Conservation (phyloP, 2,329 filamentous ascomycete species). For the Amauroascus niger region DNA sequence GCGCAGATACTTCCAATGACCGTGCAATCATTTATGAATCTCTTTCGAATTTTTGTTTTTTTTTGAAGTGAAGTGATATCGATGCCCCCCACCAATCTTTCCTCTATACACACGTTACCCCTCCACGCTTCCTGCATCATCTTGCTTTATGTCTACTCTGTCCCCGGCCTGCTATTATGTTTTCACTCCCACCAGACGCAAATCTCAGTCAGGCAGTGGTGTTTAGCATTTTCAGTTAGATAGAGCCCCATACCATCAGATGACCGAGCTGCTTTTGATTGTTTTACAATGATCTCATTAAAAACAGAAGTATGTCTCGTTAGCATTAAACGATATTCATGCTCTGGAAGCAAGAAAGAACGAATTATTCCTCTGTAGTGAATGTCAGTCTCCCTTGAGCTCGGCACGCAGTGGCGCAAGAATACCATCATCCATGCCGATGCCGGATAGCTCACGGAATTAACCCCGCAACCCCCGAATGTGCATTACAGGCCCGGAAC, state of each 20-base stretch:
- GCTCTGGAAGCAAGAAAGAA: not conserved
- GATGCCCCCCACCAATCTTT: not conserved
- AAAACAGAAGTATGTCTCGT: not conserved
- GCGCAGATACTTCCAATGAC: slow-evolving; percentile 64
- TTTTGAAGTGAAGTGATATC: not conserved
- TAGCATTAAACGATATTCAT: not conserved
- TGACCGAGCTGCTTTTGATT: not conserved
- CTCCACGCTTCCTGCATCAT: not conserved
- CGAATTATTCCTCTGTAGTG: too few relatives aligned
- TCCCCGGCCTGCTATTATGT: not conserved
- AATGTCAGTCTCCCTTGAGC: too few relatives aligned
- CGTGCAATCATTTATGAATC: not conserved
- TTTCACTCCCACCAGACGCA: not conserved
- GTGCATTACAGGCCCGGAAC: too few relatives aligned
- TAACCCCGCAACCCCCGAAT: too few relatives aligned
- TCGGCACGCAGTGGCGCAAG: too few relatives aligned
- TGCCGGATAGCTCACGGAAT: too few relatives aligned
- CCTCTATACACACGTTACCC: not conserved
- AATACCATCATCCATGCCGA: too few relatives aligned
- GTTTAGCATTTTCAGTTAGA: slow-evolving; percentile 3
- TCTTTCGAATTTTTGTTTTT: not conserved
- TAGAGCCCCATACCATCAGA: not conserved
- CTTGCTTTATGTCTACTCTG: not conserved
- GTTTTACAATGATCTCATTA: not conserved
- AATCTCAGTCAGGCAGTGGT: not conserved